Percentiles rank a stretch among this genome's conserved stretches.
phyloP scores from a whole-genome alignment of 2,329 filamentous ascomycete species.

The Pseudogymnoascus sp. region DNA sequence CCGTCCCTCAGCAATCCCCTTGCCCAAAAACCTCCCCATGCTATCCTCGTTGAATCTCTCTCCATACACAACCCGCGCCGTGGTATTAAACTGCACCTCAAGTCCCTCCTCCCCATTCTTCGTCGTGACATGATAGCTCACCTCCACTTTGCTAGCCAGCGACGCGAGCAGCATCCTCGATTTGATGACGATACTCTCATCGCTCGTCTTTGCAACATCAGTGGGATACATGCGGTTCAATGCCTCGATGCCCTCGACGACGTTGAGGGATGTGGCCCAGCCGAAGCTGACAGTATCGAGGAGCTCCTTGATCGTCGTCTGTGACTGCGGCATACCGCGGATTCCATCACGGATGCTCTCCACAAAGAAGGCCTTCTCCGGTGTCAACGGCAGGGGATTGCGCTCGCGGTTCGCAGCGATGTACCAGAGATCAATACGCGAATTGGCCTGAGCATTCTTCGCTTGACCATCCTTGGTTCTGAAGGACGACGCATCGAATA shows the following conservation, averaged over 20 bases:
- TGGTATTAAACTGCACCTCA: constrained; percentile 46
- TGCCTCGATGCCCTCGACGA: constrained; percentile 53
- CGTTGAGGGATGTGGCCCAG: constrained; percentile 58
- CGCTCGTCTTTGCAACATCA: constrained; percentile 53
- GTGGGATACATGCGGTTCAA: constrained; percentile 61
- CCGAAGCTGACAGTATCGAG: constrained; percentile 51
- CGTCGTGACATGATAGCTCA: constrained; percentile 49
- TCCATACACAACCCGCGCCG: constrained; percentile 64
- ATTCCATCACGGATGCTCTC: constrained; percentile 63
- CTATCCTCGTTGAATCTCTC: constrained; percentile 70
- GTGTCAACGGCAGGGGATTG: constrained; percentile 49
- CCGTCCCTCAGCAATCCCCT: constrained; percentile 41
- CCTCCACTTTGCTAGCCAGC: constrained; percentile 61
- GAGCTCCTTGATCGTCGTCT: constrained; percentile 50
- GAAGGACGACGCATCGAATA: constrained; percentile 62
- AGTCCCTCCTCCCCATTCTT: constrained; percentile 41
- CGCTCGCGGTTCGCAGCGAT: constrained; percentile 51
- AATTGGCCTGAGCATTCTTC: constrained; percentile 32
- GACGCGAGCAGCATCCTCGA: constrained; percentile 55
- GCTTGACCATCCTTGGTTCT: constrained; percentile 25
- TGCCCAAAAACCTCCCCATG: constrained; percentile 63
- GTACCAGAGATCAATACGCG: constrained; percentile 62
- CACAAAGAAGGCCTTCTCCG: constrained; percentile 68
- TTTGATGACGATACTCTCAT: constrained; percentile 56
- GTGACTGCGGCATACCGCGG: constrained; percentile 51